phyloP scores from a whole-genome alignment of 225 moss, liverwort and hornwort species.

The Polytrichum commune region DNA sequence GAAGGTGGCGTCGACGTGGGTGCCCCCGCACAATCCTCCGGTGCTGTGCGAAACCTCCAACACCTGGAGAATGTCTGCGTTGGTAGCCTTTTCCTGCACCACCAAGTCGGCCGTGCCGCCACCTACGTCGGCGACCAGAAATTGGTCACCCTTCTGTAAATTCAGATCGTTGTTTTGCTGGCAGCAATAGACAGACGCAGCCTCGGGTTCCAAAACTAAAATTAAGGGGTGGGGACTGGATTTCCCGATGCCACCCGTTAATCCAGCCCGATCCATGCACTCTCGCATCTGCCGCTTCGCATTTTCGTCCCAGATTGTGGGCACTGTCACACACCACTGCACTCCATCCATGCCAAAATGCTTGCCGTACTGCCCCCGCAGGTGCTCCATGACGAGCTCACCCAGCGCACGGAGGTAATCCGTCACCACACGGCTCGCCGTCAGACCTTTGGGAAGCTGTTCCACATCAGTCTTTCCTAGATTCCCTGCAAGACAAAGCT shows the following conservation, averaged over 20 bases:
- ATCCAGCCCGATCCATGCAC: constrained; percentile 9
- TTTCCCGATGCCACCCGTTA: background rate
- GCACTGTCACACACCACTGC: constrained; percentile 25
- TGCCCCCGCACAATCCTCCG: constrained; percentile 32
- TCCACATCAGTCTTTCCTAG: no score
- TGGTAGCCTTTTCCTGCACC: constrained; percentile 14
- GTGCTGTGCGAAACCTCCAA: constrained; percentile 1
- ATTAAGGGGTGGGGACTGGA: background rate
- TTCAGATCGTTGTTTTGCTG: background rate
- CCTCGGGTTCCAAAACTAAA: constrained; percentile 20
- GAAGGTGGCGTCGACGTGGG: constrained; percentile 23
- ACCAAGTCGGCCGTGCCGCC: constrained; percentile 39
- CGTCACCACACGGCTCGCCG: background rate
- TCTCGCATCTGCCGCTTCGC: constrained; percentile 10
- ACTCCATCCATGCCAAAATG: background rate
- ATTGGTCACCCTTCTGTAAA: constrained; percentile 16
- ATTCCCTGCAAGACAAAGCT: constrained; percentile 13
- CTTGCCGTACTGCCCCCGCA: background rate
- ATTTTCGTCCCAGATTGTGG: constrained; percentile 15
- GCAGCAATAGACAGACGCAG: constrained; percentile 12
- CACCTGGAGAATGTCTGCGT: constrained; percentile 8
- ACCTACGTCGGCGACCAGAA: constrained; percentile 44
- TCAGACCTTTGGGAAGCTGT: constrained; percentile 14
- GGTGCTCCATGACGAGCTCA: background rate
- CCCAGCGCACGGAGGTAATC: background rate